phyloP scores from a whole-genome alignment of 208 protist genomes.

The Acanthamoeba lenticulata region DNA sequence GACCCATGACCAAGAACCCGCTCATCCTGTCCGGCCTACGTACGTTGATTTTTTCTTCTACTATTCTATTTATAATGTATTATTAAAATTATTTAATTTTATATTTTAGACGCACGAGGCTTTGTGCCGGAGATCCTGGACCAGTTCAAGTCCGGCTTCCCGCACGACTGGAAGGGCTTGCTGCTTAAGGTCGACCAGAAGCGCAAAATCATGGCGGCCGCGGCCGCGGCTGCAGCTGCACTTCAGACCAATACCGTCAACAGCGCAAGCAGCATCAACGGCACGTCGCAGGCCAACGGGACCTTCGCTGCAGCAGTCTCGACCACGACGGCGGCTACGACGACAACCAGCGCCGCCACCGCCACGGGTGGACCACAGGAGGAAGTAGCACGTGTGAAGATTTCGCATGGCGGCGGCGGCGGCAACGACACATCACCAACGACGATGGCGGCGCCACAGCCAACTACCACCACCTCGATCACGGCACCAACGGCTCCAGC shows the following conservation, averaged over 20 bases:
- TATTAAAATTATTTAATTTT: too few species aligned
- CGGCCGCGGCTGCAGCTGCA: background rate
- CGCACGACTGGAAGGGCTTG: slow-evolving; percentile 15
- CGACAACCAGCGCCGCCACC: background rate
- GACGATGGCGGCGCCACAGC: background rate
- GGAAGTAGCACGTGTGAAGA: slow-evolving; percentile 22
- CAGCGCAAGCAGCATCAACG: background rate
- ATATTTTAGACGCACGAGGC: slow-evolving; percentile 26
- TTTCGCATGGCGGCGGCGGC: slow-evolving; percentile 10
- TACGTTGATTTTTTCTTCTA: background rate
- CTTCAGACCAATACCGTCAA: background rate
- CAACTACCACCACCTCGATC: too few species aligned
- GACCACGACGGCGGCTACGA: too few species aligned
- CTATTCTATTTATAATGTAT: background rate
- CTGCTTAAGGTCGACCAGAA: background rate
- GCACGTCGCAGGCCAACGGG: background rate
- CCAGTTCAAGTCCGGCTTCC: slow-evolving; percentile 37
- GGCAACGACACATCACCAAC: background rate
- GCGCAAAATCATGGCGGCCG: background rate
- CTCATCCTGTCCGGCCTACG: background rate
- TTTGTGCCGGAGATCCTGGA: slow-evolving; percentile 37
- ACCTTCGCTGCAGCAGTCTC: background rate
- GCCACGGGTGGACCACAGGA: background rate
- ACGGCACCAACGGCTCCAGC: too few species aligned
- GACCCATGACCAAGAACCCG: slow-evolving; percentile 35